phyloP scores from a whole-genome alignment of 75 land plant genomes.

The Azolla pinnata region DNA sequence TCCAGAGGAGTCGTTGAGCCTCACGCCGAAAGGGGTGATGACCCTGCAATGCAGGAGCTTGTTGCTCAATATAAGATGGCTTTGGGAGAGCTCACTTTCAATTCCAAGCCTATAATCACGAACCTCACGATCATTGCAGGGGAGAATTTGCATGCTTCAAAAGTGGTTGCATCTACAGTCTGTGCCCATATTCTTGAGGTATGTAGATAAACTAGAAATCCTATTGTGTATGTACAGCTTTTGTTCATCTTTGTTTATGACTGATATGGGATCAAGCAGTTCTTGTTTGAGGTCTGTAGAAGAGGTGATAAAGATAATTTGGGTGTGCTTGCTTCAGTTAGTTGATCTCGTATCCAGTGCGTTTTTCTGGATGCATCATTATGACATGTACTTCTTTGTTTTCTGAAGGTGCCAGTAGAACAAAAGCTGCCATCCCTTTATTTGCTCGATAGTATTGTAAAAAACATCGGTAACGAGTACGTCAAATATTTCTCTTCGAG shows the following conservation, averaged over 20 bases:
- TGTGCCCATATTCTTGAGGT: slow-evolving; percentile 89
- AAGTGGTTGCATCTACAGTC: slow-evolving; percentile 65
- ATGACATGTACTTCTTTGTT: slow-evolving; percentile 9
- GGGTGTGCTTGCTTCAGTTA: too few species aligned
- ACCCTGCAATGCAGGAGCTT: slow-evolving; percentile 29
- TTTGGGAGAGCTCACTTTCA: slow-evolving; percentile 68
- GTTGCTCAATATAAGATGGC: slow-evolving; percentile 59
- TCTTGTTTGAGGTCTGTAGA: neutral
- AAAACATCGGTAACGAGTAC: slow-evolving; percentile 81
- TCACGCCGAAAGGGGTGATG: too few species aligned
- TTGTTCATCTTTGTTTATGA: neutral
- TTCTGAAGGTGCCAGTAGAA: slow-evolving; percentile 69
- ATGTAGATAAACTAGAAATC: too few species aligned
- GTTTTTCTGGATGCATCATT: too few species aligned
- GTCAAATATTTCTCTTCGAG: slow-evolving; percentile 64
- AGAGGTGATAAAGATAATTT: too few species aligned
- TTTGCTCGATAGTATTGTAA: slow-evolving; percentile 92
- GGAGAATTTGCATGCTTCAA: slow-evolving; percentile 51
- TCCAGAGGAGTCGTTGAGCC: too few species aligned
- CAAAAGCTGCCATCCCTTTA: slow-evolving; percentile 83
- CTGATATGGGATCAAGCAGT: neutral
- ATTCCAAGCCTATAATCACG: slow-evolving; percentile 96
- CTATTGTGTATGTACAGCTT: neutral
- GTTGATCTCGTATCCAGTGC: too few species aligned
- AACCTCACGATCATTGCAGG: slow-evolving; percentile 96